phyloP scores from a whole-genome alignment of 2,329 filamentous ascomycete genomes.

The Xylariaceae sp. region DNA sequence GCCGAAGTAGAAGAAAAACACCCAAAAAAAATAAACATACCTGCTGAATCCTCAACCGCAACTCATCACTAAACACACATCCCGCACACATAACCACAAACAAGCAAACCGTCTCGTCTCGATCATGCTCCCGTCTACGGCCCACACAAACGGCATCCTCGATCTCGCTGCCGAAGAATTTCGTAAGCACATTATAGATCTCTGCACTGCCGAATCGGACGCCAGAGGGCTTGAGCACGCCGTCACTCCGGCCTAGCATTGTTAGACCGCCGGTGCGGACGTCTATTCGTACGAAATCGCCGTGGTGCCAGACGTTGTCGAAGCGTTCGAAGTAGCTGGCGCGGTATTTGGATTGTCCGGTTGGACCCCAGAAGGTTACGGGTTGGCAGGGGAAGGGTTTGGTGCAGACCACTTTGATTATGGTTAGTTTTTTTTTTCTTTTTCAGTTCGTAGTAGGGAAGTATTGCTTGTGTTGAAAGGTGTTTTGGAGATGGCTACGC shows the following conservation, averaged over 20 bases:
- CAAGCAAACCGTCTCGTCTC: constrained; percentile 79
- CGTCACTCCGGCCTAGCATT: constrained; percentile 90
- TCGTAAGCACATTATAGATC: constrained; percentile 90
- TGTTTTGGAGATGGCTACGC: background rate
- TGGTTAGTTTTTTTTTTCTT: background rate
- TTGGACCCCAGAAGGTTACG: constrained; percentile 75
- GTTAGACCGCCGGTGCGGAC: constrained; percentile 66
- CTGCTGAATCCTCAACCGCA: constrained; percentile 59
- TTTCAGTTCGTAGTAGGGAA: background rate
- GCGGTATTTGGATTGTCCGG: constrained; percentile 69
- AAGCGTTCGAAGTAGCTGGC: constrained; percentile 87
- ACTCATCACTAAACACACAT: constrained; percentile 49
- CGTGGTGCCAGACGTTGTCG: constrained; percentile 78
- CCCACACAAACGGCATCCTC: constrained; percentile 88
- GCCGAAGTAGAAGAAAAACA: too few species aligned
- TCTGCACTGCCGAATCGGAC: constrained; percentile 91
- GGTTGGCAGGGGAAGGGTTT: constrained; percentile 87
- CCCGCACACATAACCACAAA: constrained; percentile 73
- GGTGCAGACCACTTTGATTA: constrained; percentile 61
- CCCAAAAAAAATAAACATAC: background rate
- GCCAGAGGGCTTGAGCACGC: constrained; percentile 85
- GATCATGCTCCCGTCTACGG: constrained; percentile 61
- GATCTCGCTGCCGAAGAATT: constrained; percentile 71
- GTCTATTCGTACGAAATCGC: constrained; percentile 77
- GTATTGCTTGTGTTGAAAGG: background rate